A percentile compares a stretch with the other conserved stretches of the same genome.
These are phyloP conservation scores for Teratosphaeria viscida DNA, from an alignment of 2,329 filamentous ascomycete genomes.

Conservation along the genomic window DNA sequence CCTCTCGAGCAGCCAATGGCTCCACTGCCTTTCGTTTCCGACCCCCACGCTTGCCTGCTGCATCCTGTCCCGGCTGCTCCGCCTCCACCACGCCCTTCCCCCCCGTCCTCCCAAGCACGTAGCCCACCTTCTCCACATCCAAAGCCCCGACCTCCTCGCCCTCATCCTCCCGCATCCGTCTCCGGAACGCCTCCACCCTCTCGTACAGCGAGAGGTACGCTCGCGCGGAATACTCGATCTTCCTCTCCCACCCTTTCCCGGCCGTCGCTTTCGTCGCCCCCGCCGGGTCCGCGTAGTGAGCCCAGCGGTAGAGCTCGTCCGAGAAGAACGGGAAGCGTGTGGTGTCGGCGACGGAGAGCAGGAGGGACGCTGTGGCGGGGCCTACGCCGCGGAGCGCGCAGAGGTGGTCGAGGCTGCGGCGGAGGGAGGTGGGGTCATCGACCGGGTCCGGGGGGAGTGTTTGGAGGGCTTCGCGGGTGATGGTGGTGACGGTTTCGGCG, in stretches of 20 bases:
- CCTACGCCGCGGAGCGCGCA: constrained; percentile 61
- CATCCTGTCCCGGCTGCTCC: no score
- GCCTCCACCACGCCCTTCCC: no score
- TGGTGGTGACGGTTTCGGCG: constrained; percentile 33
- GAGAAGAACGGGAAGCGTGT: constrained; percentile 61
- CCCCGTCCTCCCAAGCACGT: constrained; percentile 47
- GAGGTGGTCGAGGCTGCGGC: constrained; percentile 26
- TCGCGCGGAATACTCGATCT: constrained; percentile 58
- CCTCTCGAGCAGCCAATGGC: no score
- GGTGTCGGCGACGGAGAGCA: constrained; percentile 56
- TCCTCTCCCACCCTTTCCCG: constrained; percentile 32
- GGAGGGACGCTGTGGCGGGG: constrained; percentile 66
- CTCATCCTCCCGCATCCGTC: constrained; percentile 33
- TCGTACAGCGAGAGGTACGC: constrained; percentile 54
- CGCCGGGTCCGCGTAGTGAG: constrained; percentile 39
- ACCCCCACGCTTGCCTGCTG: no score
- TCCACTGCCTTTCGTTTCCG: no score
- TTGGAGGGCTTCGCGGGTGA: constrained; percentile 44
- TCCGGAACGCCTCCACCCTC: constrained; percentile 23
- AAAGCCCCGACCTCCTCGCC: constrained; percentile 39
- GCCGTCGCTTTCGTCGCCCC: constrained; percentile 14
- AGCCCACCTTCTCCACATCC: constrained; percentile 61
- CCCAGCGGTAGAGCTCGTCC: constrained; percentile 68
- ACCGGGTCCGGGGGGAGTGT: constrained; percentile 14
- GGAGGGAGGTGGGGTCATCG: constrained; percentile 7